Conservation (phyloP, 495 filamentous ascomycete species). For the Penicillium waksmanii region DNA sequence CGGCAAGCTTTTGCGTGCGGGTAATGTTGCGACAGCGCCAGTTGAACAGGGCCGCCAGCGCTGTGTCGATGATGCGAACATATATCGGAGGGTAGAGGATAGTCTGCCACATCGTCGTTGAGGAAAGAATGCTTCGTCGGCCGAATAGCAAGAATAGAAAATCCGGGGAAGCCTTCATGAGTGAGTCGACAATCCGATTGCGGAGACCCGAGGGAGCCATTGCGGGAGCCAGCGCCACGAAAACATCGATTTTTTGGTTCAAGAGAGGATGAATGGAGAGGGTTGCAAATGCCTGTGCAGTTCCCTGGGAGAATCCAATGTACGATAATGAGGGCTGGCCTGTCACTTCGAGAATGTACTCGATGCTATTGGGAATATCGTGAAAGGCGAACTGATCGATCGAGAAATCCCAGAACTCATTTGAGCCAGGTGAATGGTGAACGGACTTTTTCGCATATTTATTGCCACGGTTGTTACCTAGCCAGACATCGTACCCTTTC, state of each 20-base stretch:
- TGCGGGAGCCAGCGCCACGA: slow-evolving; percentile 95
- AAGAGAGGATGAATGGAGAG: slow-evolving; percentile 91
- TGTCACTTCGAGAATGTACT: slow-evolving; percentile 86
- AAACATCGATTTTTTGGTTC: slow-evolving; percentile 93
- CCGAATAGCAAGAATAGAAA: slow-evolving; percentile 94
- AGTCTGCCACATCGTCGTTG: slow-evolving; percentile 95
- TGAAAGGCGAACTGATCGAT: slow-evolving; percentile 98
- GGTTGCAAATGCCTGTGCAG: slow-evolving; percentile 93
- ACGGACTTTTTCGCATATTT: slow-evolving; percentile 97
- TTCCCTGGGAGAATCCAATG: slow-evolving; percentile 95
- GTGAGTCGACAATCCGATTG: slow-evolving; percentile 85
- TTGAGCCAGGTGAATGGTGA: slow-evolving; percentile 68
- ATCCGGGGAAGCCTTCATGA: slow-evolving; percentile 92
- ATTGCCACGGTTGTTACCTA: slow-evolving; percentile 97
- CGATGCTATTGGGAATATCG: slow-evolving; percentile 93
- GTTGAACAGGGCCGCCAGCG: slow-evolving; percentile 80
- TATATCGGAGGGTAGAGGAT: slow-evolving; percentile 95
- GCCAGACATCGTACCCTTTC: slow-evolving; percentile 94
- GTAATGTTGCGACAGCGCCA: slow-evolving; percentile 90
- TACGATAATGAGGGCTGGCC: slow-evolving; percentile 86
- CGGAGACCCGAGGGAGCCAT: slow-evolving; percentile 93
- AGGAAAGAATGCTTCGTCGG: slow-evolving; percentile 88
- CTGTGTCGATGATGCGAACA: slow-evolving; percentile 82
- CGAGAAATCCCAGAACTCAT: slow-evolving; percentile 92
- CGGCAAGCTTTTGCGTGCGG: slow-evolving; percentile 86